Percentiles rank a stretch among this genome's conserved stretches.
Conservation (phyloP, 2,329 filamentous ascomycete species). For the Neonectria punicea region DNA sequence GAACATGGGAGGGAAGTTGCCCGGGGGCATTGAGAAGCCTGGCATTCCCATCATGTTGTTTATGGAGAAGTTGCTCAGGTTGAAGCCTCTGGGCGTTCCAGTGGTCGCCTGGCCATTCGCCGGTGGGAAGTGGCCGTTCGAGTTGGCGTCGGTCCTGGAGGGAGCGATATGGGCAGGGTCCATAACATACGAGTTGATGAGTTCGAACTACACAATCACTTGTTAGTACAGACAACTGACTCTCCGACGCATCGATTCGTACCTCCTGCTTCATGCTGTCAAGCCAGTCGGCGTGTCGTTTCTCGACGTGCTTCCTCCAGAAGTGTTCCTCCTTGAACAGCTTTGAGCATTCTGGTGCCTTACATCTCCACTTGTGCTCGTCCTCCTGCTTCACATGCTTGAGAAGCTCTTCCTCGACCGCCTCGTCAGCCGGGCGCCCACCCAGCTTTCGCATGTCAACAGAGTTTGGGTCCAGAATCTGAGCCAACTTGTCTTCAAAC, state of each 20-base stretch:
- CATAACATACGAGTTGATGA: constrained; percentile 94
- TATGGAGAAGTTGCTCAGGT: constrained; percentile 77
- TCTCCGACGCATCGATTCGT: constrained; percentile 50
- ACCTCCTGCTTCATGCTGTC: constrained; percentile 85
- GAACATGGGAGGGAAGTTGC: constrained; percentile 65
- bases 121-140: constrained; percentile 93
- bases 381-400: constrained; percentile 98
- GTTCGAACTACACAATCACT: constrained; percentile 70
- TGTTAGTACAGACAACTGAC: background rate
- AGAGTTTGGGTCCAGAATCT: constrained; percentile 89
- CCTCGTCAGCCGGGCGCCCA: constrained; percentile 86
- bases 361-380: constrained; percentile 95
- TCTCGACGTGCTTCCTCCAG: constrained; percentile 98
- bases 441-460: constrained; percentile 91
- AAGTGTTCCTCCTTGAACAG: constrained; percentile 97
- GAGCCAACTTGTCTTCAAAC: constrained; percentile 95
- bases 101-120: constrained; percentile 78
- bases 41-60: constrained; percentile 69
- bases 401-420: constrained; percentile 82
- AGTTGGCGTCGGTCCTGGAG: constrained; percentile 91
- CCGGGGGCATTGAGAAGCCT: constrained; percentile 63
- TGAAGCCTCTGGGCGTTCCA: constrained; percentile 93
- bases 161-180: constrained; percentile 96
- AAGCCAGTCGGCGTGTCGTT: constrained; percentile 90
- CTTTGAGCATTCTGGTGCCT: constrained; percentile 94